Base-by-base conservation (phyloP, 2,329 filamentous ascomycete species). In the Hypomyces rosellus region DNA sequence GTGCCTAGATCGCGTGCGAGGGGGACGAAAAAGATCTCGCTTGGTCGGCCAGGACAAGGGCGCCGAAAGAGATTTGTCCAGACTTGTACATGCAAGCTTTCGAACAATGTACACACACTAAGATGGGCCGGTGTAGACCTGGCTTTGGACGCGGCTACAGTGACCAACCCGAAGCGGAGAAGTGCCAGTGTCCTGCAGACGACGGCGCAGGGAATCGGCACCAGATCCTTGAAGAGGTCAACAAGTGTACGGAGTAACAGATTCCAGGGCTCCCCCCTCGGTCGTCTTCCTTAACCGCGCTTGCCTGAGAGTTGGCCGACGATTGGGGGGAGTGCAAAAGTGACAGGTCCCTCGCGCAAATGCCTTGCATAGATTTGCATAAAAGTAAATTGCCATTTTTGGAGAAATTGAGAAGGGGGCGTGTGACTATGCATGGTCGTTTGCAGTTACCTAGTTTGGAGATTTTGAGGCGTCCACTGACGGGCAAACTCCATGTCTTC, bases 11-110 rank as follows among this genome's bases (percentile, higher is more conserved):
- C 49, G 40, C 49, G 39, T 36, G 34, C 20, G 45, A 51, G 45
- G 40, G 40, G 45, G 40, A 44, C 30, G 49, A 47, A 47, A 47
- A 47, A 51, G 49, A 51, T 51, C 49, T 51, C 45, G 49, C 39
- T 51, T 41, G 11, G 25, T 37, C 41, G 49, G 48, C 49, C 47
- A 51, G 49, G 49, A 48, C 49, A 51, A 51, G 49, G 49, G 45
- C 25, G 8, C 4, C 9, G 8, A 30, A 30, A 30, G 25, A 30
- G 25, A 30, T 44, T 46, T 39, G 34, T 36, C 49, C 45, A 41
- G 25, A 30, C 25, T 30, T 30, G 25, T 30, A 30, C 25, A 30
- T 30, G 25, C 25, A 7, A 30, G 25, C 25, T 11, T 30, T 30
- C 9, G 25, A 30, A 30, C 25, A 30, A 30, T 30, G 25, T 30